Evolutionary conservation across 805 yeast species (phyloP), one percentile per base, ranked within the genome.

Genomic region (Metschnikowia santaceciliae): DNA sequence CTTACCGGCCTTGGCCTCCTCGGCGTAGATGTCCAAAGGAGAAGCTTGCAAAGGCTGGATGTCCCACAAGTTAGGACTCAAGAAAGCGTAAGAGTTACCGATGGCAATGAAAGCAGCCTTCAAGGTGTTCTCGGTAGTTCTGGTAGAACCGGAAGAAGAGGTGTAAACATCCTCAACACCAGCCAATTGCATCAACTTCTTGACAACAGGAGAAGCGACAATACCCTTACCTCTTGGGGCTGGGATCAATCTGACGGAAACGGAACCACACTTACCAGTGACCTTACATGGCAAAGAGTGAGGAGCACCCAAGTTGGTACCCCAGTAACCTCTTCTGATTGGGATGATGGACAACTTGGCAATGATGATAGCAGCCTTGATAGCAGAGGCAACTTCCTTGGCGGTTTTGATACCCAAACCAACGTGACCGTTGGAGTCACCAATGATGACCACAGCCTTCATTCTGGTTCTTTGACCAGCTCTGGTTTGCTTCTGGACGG

Each of bases 161-260:
- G 99, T 94, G 90, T 91, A 94, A 71, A 94, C 96, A 81, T 94
- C 99, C 82, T 92, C 96, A 77, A 94, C 86, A 89, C 99, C 99
- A 74, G 97, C 99, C 76, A 94, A 88, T 83, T 92, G 96, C 82
- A 94, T 82, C 79, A 94, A 86, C 82, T 90, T 90, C 88, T 91
- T 92, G 77, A 94, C 98, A 66, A 96, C 97, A 77, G 99, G 98
- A 68, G 99, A 94, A 74, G 99, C 99, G 69, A 94, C 97, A 74
- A 94, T 89, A 88, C 97, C 98, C 77, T 96, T 90, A 92, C 99
- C 99, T 86, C 99, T 94, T 86, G 99, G 98, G 66, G 99, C 99
- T 79, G 99, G 99, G 75, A 94, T 91, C 75, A 94, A 86, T 86
- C 99, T 90, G 66, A 92, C 97, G 61, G 86, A 77, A 73, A 94